Conservation (phyloP, 2,329 filamentous ascomycete genomes). For the Stachybotrys chlorohalonatus region DNA sequence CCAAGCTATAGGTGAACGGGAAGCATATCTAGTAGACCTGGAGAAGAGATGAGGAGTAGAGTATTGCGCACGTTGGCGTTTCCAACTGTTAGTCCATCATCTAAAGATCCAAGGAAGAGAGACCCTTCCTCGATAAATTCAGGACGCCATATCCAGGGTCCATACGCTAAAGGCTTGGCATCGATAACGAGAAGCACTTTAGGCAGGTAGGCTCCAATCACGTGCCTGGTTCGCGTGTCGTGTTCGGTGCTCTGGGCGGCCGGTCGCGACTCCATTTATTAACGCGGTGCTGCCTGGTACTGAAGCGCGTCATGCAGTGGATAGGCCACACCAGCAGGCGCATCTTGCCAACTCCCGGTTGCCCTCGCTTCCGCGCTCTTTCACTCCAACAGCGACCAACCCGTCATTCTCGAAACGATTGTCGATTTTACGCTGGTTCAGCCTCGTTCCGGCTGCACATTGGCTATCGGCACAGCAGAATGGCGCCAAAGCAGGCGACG, state of each 20-base stretch:
- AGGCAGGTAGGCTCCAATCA: slow-evolving; percentile 3
- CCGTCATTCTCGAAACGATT: neutral
- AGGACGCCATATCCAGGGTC: neutral
- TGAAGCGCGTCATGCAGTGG: slow-evolving; percentile 23
- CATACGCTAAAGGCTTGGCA: neutral
- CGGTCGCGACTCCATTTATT: slow-evolving; percentile 18
- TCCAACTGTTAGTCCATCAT: no score
- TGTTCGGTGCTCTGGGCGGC: slow-evolving; percentile 5
- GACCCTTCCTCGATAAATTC: neutral
- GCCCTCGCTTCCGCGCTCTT: slow-evolving; percentile 5
- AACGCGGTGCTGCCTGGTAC: slow-evolving; percentile 28
- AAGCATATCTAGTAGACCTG: no score
- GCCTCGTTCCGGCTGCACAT: neutral
- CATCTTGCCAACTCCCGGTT: slow-evolving; percentile 8
- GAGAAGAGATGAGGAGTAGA: no score
- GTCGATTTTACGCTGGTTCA: no score
- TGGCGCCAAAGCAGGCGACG: slow-evolving; percentile 65
- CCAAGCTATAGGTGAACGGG: no score
- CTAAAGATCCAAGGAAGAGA: no score
- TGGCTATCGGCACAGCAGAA: slow-evolving; percentile 10
- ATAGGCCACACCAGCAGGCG: slow-evolving; percentile 10
- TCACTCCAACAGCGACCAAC: slow-evolving; percentile 1
- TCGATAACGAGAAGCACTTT: neutral
- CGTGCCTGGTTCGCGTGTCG: slow-evolving; percentile 16
- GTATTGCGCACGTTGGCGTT: no score